Evolutionary conservation across 2,329 filamentous ascomycete genomes (phyloP), one percentile per base, ranked within the genome.

Genomic region (Blumeriella jaapii): DNA sequence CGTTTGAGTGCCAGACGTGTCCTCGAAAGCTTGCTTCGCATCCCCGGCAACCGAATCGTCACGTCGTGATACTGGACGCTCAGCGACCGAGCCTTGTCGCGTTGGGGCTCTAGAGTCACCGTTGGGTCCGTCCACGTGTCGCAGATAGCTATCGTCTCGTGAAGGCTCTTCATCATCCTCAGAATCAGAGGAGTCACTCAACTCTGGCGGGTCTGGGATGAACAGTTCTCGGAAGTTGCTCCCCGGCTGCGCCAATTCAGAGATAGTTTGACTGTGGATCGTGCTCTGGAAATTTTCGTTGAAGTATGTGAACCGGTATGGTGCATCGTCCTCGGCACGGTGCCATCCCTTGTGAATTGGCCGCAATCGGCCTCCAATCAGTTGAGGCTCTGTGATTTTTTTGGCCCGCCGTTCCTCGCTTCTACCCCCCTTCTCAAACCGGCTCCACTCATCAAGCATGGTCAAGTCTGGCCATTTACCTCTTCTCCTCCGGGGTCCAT

Each of bases 221-320:
- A 98, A 98, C 0, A 98, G 70, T 49, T 94, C 83, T 40, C 70
- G 71, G 56, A 98, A 98, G 27, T 73, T 82, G 41, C 78, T 72
- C 5, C 85, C 91, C 0, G 83, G 78, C 48, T 94, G 86, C 6
- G 93, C 71, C 13, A 98, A 69, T 56, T 95, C 91, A 2, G 86
- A 93, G 38, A 98, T 94, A 0, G 82, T 91, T 58, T 93, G 84
- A 41, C 86, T 91, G 59, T 98, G 91, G 42, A 98, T 93, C 0
- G 91, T 98, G 57, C 83, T 93, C 51, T 85, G 81, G 37, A 96
- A 85, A 44, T 94, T 85, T 55, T 96, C 91, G 58, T 96, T 96
- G 68, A 98, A 98, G 59, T 98, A 98, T 0, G 91, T 96, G 57
- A 95, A 98, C 16, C 91, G 74, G 57, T 93, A 96, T 0, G 91